Evolutionary conservation across 805 yeast species (phyloP).

Genomic region (Kuraishia floccosa): DNA sequence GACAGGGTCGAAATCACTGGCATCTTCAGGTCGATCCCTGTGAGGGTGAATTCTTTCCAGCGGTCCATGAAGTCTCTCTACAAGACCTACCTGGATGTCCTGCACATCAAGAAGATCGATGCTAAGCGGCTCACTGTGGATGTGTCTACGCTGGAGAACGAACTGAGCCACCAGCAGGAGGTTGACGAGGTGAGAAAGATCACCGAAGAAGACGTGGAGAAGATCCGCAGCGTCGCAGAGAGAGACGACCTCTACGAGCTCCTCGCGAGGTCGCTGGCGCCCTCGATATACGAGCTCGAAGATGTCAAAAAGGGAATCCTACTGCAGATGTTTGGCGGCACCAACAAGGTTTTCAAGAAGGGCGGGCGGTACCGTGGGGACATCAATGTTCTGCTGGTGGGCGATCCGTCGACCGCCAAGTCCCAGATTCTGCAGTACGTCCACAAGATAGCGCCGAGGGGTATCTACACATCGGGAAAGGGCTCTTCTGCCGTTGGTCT

Average conservation of each 20-base stretch:
- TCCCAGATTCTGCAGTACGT: slow-evolving; percentile 92
- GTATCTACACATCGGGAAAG: slow-evolving; percentile 96
- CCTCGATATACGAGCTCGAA: slow-evolving; percentile 93
- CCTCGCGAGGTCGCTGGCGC: slow-evolving; percentile 85
- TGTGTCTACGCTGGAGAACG: slow-evolving; percentile 53
- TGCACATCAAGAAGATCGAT: slow-evolving; percentile 83
- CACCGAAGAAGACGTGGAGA: slow-evolving; percentile 55
- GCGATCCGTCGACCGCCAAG: slow-evolving; percentile 97
- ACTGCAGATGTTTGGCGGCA: slow-evolving; percentile 90
- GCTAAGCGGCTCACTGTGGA: slow-evolving; percentile 75
- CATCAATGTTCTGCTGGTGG: slow-evolving; percentile 82
- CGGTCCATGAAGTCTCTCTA: slow-evolving; percentile 74
- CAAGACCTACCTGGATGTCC: slow-evolving; percentile 91
- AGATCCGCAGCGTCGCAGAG: slow-evolving; percentile 47
- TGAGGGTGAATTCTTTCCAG: slow-evolving; percentile 76
- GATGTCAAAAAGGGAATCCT: slow-evolving; percentile 94
- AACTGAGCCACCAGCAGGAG: slow-evolving; percentile 48
- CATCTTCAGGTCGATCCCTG: slow-evolving; percentile 86
- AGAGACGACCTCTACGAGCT: slow-evolving; percentile 80
- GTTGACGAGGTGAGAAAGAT: slow-evolving; percentile 69
- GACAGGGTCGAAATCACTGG: slow-evolving; percentile 95
- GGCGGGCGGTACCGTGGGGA: slow-evolving; percentile 97
- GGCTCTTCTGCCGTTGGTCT: slow-evolving; percentile 99
- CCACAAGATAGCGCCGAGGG: slow-evolving; percentile 96
- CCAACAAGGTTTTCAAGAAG: slow-evolving; percentile 76